Evolutionary conservation across 2,329 filamentous ascomycete genomes (phyloP), one percentile per base, ranked within the genome.

Genomic region (Penicillium sp.): DNA sequence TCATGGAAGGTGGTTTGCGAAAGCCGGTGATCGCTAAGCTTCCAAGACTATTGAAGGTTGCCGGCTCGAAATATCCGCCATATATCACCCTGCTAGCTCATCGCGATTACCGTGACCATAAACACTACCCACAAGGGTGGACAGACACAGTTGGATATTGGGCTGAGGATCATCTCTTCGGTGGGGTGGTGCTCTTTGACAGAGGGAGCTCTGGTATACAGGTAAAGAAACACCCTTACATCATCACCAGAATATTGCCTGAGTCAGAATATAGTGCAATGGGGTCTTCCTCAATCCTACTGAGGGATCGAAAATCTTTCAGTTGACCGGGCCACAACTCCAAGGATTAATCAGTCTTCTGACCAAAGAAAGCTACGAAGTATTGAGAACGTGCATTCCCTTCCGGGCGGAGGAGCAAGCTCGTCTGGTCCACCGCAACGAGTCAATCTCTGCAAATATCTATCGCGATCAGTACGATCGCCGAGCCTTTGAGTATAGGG

Each of bases 101-200:
- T 23, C 21, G 7, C 11, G 21, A 23, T 23, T 23, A 23, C 11
- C 7, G n/a, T 16, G 11, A 16, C n/a, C 21, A 26, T 7, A 20
- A 35, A 15, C 20, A 35, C n/a, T 35, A 27, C 11, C 20, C 33
- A 7, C n/a, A 11, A 9, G 33, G 21, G 8, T 14, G 3, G 19
- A 20, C 20, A 4, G 33, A 35, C 16, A 26, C 16, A 9, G 33
- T 35, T 17, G 33, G 20, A 15, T 35, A 35, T 20, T 35, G 33
- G 33, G 33, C 33, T 4, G 33, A 35, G 16, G 8, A 25, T 14
- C 21, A 15, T 15, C n/a, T 35, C n/a, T 35, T 35, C 15, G 33
- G 33, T n/a, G 33, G 33, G n/a, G 33, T 27, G 14, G 33, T 35
- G 3, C 33, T 35, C 9, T 35, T 35, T 26, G 33, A 35, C 16